Evolutionary conservation across 2,329 filamentous ascomycete species (phyloP).

Genomic region (Hypomyces rosellus): DNA sequence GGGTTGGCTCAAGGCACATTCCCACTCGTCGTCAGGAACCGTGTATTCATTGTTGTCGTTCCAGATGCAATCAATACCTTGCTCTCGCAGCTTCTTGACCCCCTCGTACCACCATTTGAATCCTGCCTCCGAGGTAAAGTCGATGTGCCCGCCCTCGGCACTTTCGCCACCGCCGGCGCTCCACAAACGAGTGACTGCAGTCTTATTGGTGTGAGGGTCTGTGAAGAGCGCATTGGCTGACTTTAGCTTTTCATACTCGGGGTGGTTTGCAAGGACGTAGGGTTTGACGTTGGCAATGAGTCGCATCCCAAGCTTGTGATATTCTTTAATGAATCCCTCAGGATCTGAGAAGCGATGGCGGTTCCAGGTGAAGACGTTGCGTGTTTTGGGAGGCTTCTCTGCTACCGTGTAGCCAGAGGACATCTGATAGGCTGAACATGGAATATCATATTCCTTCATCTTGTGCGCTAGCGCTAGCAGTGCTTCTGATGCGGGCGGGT

Average conservation of each 20-base stretch:
- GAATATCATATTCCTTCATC: conserved; percentile 58
- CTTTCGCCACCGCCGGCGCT: conserved; percentile 66
- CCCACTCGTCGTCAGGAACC: conserved; percentile 59
- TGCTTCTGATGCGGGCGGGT: conserved; percentile 48
- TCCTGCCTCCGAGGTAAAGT: conserved; percentile 62
- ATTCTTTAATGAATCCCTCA: conserved; percentile 54
- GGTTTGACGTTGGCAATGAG: conserved; percentile 69
- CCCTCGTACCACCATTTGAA: conserved; percentile 69
- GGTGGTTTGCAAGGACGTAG: conserved; percentile 61
- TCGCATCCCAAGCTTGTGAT: conserved; percentile 58
- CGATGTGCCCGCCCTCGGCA: conserved; percentile 64
- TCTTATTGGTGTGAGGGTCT: conserved; percentile 45
- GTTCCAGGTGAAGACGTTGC: conserved; percentile 65
- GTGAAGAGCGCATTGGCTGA: conserved; percentile 56
- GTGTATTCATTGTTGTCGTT: conserved; percentile 77
- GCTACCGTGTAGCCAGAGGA: conserved; percentile 66
- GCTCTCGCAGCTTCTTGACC: conserved; percentile 52
- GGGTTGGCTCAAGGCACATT: conserved; percentile 46
- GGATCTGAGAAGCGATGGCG: conserved; percentile 63
- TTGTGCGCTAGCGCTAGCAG: conserved; percentile 56
- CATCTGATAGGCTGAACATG: conserved; percentile 67
- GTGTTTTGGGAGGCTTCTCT: conserved; percentile 59
- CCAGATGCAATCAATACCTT: conserved; percentile 69
- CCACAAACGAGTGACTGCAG: conserved; percentile 60
- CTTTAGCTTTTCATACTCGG: conserved; percentile 57